phyloP scores from a whole-genome alignment of 495 filamentous ascomycete genomes.

The Xylaria palmicola region DNA sequence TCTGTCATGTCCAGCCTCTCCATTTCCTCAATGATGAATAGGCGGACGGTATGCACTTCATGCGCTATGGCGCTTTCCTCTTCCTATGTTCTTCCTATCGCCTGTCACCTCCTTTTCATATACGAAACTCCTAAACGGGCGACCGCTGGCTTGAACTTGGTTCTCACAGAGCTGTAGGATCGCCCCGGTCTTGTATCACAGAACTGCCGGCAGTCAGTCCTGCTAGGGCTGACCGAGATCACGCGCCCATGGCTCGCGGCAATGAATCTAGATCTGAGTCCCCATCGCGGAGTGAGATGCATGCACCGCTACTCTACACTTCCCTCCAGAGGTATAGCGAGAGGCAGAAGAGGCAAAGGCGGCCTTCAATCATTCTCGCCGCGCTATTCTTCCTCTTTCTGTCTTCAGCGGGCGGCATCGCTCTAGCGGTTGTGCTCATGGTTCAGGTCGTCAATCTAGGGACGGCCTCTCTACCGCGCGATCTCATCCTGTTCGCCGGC shows the following conservation, averaged over 20 bases:
- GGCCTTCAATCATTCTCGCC: constrained; percentile 25
- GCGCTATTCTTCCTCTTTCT: constrained; percentile 27
- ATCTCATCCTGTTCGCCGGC: constrained; percentile 26
- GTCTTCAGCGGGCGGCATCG: constrained; percentile 21
- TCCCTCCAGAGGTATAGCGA: constrained; percentile 30
- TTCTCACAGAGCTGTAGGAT: not conserved
- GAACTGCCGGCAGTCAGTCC: constrained; percentile 15
- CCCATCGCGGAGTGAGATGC: constrained; percentile 4
- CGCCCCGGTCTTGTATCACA: not conserved
- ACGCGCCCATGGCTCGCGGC: constrained; percentile 23
- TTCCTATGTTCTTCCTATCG: not conserved
- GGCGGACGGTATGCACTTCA: not conserved
- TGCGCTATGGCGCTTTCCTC: not conserved
- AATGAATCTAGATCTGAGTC: not conserved
- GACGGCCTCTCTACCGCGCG: constrained; percentile 24
- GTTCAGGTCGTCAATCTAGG: constrained; percentile 19
- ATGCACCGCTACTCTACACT: constrained; percentile 23
- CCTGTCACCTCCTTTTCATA: not conserved
- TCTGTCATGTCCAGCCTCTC: constrained; percentile 25
- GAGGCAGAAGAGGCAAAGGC: constrained; percentile 16
- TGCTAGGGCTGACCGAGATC: not conserved
- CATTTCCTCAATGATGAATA: constrained; percentile 8
- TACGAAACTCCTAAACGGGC: not conserved
- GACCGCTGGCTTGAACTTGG: not conserved
- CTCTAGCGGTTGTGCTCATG: constrained; percentile 22